These are phyloP conservation scores for Dipteronia dyeriana DNA, from an alignment of 345 rosid genomes.

Conservation along the genomic window DNA sequence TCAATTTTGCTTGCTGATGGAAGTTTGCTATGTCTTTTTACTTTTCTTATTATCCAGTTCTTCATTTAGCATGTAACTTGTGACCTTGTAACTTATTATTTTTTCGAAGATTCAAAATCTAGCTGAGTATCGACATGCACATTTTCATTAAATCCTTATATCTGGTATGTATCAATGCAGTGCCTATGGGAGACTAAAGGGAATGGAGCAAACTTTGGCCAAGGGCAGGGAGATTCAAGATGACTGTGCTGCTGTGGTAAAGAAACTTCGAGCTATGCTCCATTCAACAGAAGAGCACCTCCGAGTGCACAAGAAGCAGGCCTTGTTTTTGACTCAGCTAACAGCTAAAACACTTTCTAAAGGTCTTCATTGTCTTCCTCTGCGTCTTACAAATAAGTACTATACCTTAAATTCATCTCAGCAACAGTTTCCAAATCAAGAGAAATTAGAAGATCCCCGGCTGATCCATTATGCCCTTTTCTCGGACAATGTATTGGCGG, in stretches of 20 bases:
- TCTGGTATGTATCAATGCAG: constrained; percentile 39
- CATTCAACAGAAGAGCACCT: constrained; percentile 96
- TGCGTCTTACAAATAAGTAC: constrained; percentile 86
- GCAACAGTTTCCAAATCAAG: constrained; percentile 68
- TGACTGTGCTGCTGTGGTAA: constrained; percentile 81
- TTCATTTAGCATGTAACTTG: not conserved
- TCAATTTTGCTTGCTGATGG: not conserved
- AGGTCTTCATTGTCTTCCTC: constrained; percentile 97
- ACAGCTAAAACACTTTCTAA: constrained; percentile 95
- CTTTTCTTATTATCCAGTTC: not conserved
- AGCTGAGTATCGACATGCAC: not conserved
- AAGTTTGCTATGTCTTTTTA: not conserved
- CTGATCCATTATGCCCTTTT: constrained; percentile 88
- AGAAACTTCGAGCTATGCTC: constrained; percentile 97
- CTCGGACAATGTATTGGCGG: constrained; percentile 92
- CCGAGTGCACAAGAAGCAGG: constrained; percentile 89
- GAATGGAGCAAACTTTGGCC: constrained; percentile 84
- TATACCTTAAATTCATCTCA: constrained; percentile 63
- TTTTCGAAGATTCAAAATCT: not conserved
- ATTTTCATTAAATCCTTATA: not conserved
- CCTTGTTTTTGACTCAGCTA: constrained; percentile 89
- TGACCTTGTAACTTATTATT: not conserved
- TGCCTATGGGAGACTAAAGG: constrained; percentile 67
- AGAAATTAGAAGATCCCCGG: constrained; percentile 68
- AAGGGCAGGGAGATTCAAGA: constrained; percentile 89